Evolutionary conservation across 345 rosid species (phyloP).

Genomic region (Citrus sinensis): DNA sequence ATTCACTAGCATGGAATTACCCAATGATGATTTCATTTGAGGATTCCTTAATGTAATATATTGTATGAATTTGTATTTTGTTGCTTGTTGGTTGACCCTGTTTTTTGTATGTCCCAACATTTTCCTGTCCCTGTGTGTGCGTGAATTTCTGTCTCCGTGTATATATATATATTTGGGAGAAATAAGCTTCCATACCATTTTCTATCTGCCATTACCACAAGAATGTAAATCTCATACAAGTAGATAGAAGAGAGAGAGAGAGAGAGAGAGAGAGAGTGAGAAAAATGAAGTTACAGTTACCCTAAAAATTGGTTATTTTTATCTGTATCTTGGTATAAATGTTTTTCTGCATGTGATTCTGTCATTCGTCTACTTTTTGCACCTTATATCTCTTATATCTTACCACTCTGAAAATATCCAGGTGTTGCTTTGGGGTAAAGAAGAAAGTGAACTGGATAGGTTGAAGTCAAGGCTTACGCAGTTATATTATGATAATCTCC

Average conservation of each 20-base stretch:
- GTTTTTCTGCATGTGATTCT: background rate
- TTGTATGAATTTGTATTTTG: background rate
- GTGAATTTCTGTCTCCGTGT: too few species aligned
- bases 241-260: background rate
- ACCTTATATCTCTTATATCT: background rate
- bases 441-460: slow-evolving; percentile 54
- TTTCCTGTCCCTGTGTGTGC: background rate
- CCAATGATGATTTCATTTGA: background rate
- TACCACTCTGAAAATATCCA: slow-evolving; percentile 31
- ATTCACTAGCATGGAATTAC: background rate
- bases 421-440: slow-evolving; percentile 68
- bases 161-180: background rate
- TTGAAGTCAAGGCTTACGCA: slow-evolving; percentile 65
- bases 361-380: background rate
- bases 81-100: background rate
- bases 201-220: background rate
- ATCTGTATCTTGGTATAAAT: background rate
- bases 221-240: background rate
- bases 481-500: slow-evolving; percentile 64
- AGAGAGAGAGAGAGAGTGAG: background rate
- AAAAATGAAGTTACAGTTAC: background rate
- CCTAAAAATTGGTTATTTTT: background rate
- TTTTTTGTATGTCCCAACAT: too few species aligned
- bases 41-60: background rate
- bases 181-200: background rate